Evolutionary conservation across 1,284 basidiomycete genomes (phyloP).

Genomic region (Malassezia sympodialis): DNA sequence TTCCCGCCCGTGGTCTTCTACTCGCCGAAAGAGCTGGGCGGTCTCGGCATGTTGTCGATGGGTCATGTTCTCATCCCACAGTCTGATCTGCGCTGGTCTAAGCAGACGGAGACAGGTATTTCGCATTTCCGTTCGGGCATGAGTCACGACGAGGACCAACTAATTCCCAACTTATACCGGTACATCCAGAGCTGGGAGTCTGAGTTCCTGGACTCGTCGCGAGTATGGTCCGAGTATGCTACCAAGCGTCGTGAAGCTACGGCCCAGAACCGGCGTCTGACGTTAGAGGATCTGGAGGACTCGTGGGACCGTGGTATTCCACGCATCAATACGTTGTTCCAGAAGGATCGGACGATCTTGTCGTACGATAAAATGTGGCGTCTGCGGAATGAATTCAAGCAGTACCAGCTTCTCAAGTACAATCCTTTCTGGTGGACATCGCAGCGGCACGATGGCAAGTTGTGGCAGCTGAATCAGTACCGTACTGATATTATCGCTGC

Average conservation of each 20-base stretch:
- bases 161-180: conserved; percentile 84
- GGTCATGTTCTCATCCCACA: conserved; percentile 96
- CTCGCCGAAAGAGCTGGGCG: conserved; percentile 56
- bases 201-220: conserved; percentile 92
- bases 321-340: conserved; percentile 92
- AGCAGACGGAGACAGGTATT: conserved; percentile 80
- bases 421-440: conserved; percentile 99
- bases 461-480: conserved; percentile 97
- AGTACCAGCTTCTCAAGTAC: conserved; percentile 78
- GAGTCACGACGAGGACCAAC: conserved; percentile 58
- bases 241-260: conserved; percentile 99
- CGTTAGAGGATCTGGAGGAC: conserved; percentile 92
- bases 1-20: conserved; percentile 66
- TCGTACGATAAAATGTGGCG: conserved; percentile 93
- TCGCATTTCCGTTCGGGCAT: conserved; percentile 96
- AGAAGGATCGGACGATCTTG: conserved; percentile 90
- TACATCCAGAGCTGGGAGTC: conserved; percentile 99
- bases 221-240: conserved; percentile 98
- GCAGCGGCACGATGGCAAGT: conserved; percentile 91
- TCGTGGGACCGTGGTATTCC: conserved; percentile 98
- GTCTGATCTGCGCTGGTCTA: conserved; percentile 91
- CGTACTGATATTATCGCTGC: conserved; percentile 99
- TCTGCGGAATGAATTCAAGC: conserved; percentile 82
- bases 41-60: conserved; percentile 98
- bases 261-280: conserved; percentile 91